Base-by-base conservation (phyloP, 2,329 filamentous ascomycete genomes). In the Curvularia verruculosa region DNA sequence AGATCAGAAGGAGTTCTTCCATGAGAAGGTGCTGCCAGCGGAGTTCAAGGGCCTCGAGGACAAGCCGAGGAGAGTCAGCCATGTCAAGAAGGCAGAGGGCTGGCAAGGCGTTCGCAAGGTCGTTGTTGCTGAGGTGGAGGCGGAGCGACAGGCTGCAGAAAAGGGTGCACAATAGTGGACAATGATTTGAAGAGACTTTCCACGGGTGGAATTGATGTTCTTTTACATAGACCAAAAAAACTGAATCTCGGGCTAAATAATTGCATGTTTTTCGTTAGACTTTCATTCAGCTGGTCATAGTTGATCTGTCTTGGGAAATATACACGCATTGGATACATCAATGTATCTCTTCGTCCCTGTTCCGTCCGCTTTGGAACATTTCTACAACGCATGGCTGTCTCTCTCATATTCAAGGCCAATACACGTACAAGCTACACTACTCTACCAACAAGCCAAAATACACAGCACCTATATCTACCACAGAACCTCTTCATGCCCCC, bases 31-130 rank as follows among this genome's bases (percentile, higher is more conserved):
- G 1, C 82, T 96, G 52, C 94, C 94, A 0, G 76, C 84, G 55
- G 91, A 97, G 78, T 95, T 97, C 71, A 79, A 89, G 31, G 94
- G 90, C 0, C 79, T 98, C 0, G 88, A 92, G 71, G 79, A 87
- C 69, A 87, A 88, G 79, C 88, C 93, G 75, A 89, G 85, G 77
- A 84, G 91, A 46, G 87, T 96, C 13, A 87, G 84, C 4, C 81
- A 83, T 40, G 87, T 92, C 19, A 85, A 84, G 40, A 89, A 86
- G 58, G 77, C 77, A 40, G 80, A 81, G 60, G 85, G 87, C 46
- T 94, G 91, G 88, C 80, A 89, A 75, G 86, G 84, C 21, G 89
- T 96, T 18, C 82, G 91, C 61, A 86, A 88, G 68, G 83, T 96
- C 61, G 87, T 97, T 5, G 86, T 88, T 75, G 83, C 84, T 59